phyloP scores from a whole-genome alignment of 495 filamentous ascomycete genomes.

The Bombardia bombarda region DNA sequence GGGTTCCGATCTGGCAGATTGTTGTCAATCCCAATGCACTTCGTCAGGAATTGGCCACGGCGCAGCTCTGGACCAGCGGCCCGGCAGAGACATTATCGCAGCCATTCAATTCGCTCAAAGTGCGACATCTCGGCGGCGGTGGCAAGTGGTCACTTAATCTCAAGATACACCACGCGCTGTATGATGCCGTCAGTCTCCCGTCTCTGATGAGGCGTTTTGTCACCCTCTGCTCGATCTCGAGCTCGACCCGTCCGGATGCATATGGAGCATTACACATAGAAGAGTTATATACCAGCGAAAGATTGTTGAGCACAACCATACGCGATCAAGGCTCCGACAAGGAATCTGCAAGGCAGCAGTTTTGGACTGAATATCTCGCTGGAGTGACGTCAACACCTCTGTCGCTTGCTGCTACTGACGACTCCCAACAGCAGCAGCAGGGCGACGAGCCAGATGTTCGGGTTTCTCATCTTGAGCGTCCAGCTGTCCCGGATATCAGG shows the following conservation, averaged over 20 bases:
- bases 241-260: not conserved
- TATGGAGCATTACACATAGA: not conserved
- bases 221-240: slow-evolving; percentile 3
- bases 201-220: slow-evolving; percentile 33
- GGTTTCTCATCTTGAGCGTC: slow-evolving; percentile 4
- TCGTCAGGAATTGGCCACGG: not conserved
- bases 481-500: slow-evolving; percentile 12
- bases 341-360: slow-evolving; percentile 21
- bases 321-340: slow-evolving; percentile 5
- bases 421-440: too few species aligned
- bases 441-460: too few species aligned
- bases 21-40: not conserved
- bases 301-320: slow-evolving; percentile 1
- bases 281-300: too few species aligned
- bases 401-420: too few species aligned
- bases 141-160: slow-evolving; percentile 27
- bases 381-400: not conserved
- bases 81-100: not conserved
- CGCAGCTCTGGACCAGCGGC: slow-evolving; percentile 5
- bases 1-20: slow-evolving; percentile 47
- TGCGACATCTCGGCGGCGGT: not conserved
- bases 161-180: slow-evolving; percentile 67
- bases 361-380: slow-evolving; percentile 50
- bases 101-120: slow-evolving; percentile 9
- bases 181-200: slow-evolving; percentile 64